Evolutionary conservation across 176 grass and related monocot species (phyloP).

Genomic region (Alopecurus myosuroides): DNA sequence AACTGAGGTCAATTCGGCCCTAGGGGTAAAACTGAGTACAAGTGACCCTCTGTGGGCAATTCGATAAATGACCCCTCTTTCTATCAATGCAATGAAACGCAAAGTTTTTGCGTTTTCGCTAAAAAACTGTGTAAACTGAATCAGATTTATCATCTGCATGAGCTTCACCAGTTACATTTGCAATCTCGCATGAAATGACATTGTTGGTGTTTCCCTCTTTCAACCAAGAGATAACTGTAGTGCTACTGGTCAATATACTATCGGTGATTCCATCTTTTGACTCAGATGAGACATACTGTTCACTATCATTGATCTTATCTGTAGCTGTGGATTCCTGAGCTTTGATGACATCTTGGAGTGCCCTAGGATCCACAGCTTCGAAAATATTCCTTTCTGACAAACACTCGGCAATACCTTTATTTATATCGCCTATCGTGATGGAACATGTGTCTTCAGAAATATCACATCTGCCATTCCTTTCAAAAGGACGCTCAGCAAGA

Average conservation of each 20-base stretch:
- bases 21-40: no score
- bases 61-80: no score
- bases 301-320: constrained; percentile 1
- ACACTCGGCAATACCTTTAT: constrained; percentile 12
- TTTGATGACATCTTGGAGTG: constrained; percentile 1
- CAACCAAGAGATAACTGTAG: background rate
- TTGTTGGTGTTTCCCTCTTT: background rate
- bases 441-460: background rate
- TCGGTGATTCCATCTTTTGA: background rate
- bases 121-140: constrained; percentile 17
- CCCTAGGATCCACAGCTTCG: background rate
- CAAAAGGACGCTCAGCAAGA: constrained; percentile 8
- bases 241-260: background rate
- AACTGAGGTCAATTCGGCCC: no score
- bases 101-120: no score
- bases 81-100: no score
- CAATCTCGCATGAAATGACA: background rate
- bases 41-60: no score
- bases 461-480: background rate
- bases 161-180: background rate
- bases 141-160: constrained; percentile 2
- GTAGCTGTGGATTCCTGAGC: background rate
- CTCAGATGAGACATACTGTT: background rate
- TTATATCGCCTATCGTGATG: background rate
- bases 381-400: background rate